These are phyloP conservation scores for Pestalotiopsis sp. DNA, from an alignment of 2,329 filamentous ascomycete genomes.

Conservation along the genomic window DNA sequence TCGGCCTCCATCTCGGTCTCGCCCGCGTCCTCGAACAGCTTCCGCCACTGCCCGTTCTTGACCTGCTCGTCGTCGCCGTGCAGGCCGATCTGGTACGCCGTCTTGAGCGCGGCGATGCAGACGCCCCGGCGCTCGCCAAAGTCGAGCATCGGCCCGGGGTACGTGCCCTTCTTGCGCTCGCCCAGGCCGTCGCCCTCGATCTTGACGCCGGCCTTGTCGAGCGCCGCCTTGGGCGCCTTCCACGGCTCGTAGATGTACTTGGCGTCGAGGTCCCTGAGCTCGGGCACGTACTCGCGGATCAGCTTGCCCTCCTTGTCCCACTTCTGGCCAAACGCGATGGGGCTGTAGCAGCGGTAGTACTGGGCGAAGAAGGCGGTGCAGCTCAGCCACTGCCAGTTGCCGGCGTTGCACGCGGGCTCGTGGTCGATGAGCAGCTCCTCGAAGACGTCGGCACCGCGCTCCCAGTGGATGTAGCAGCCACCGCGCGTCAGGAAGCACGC, in stretches of 20 bases:
- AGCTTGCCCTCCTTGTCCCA: constrained; percentile 72
- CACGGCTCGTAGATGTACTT: constrained; percentile 82
- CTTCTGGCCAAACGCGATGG: constrained; percentile 73
- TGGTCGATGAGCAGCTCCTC: constrained; percentile 78
- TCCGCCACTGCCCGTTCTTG: constrained; percentile 59
- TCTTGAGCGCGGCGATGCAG: constrained; percentile 71
- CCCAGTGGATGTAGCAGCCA: constrained; percentile 79
- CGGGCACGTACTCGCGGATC: constrained; percentile 68
- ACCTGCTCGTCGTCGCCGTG: constrained; percentile 66
- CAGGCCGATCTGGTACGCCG: constrained; percentile 66
- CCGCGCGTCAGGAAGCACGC: constrained; percentile 81
- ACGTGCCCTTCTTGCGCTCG: constrained; percentile 49
- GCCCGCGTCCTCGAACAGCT: constrained; percentile 44
- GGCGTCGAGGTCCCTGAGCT: constrained; percentile 61
- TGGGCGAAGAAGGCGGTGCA: constrained; percentile 77
- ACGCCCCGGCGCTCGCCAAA: constrained; percentile 63
- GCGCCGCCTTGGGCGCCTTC: constrained; percentile 70
- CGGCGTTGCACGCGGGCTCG: constrained; percentile 72
- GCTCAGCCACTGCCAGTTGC: constrained; percentile 79
- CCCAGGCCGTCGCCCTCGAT: constrained; percentile 53
- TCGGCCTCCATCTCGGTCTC: constrained; percentile 40
- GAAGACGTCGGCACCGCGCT: constrained; percentile 77
- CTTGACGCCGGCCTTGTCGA: constrained; percentile 67
- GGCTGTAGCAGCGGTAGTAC: constrained; percentile 72
- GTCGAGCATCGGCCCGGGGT: constrained; percentile 80